phyloP scores from a whole-genome alignment of 139 green algal genomes.

The Chlamydomonas incerta region DNA sequence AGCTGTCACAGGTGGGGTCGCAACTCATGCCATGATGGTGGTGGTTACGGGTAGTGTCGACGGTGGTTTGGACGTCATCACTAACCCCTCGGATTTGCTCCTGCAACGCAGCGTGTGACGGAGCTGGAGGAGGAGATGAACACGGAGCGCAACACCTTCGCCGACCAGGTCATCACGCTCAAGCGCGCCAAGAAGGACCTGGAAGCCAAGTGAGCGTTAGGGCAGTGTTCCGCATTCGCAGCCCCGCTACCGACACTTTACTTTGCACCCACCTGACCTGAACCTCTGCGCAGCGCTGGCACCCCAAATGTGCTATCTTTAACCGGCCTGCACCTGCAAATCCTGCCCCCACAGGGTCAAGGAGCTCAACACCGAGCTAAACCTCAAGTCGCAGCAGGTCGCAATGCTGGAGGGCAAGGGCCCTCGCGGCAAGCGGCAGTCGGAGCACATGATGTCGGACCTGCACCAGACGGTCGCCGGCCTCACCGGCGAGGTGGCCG shows the following conservation, averaged over 20 bases:
- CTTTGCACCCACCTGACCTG: too few species aligned
- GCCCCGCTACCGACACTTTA: too few species aligned
- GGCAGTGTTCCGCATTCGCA: too few species aligned
- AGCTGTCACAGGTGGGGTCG: conserved; percentile 2
- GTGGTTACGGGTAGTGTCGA: too few species aligned
- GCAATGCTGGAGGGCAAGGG: not conserved
- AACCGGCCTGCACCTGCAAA: too few species aligned
- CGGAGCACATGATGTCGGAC: not conserved
- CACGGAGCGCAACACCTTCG: conserved; percentile 36
- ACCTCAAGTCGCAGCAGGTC: not conserved
- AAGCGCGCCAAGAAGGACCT: conserved; percentile 8
- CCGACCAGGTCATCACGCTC: not conserved
- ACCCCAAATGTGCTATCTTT: too few species aligned
- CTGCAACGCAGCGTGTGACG: conserved; percentile 4
- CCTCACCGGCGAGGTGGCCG: conserved; percentile 15
- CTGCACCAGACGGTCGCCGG: conserved; percentile 11
- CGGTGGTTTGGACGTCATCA: too few species aligned
- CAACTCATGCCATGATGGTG: too few species aligned
- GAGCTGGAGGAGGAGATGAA: conserved; percentile 44
- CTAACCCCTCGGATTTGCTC: too few species aligned
- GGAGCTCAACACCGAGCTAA: not conserved
- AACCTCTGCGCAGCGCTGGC: too few species aligned
- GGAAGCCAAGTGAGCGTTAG: conserved; percentile 23
- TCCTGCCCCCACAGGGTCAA: conserved; percentile 1
- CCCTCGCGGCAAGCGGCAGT: not conserved